These are phyloP conservation scores for Solanum megistacrolobum DNA, from an alignment of 257 asterid genomes.

Conservation along the genomic window DNA sequence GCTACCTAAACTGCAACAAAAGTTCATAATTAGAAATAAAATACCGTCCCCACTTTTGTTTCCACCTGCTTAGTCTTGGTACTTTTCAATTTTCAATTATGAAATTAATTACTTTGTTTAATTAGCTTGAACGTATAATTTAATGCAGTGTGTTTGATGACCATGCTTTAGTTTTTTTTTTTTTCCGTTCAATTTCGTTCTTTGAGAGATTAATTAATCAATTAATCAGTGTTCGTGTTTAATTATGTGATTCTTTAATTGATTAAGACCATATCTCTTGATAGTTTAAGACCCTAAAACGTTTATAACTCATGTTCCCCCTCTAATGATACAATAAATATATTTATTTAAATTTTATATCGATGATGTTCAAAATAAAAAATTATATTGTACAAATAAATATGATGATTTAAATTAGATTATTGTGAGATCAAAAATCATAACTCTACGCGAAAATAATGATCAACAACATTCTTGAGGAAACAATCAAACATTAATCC, in stretches of 20 bases:
- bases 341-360: background rate
- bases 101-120: background rate
- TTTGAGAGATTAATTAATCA: background rate
- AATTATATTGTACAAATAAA: background rate
- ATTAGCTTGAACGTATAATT: background rate
- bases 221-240: background rate
- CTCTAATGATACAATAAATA: background rate
- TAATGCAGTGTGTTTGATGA: background rate
- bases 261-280: background rate
- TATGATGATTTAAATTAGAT: background rate
- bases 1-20: slow-evolving; percentile 24
- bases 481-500: background rate
- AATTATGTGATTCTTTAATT: background rate
- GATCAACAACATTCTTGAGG: background rate
- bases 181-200: background rate
- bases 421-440: background rate
- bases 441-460: background rate
- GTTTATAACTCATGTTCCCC: background rate
- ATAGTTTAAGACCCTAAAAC: background rate
- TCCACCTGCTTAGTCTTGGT: background rate
- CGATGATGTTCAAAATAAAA: background rate
- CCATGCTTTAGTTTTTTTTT: background rate
- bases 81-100: background rate
- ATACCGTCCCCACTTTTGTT: background rate
- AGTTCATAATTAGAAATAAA: background rate